These are phyloP conservation scores for Paraurostyla sp. DNA, from an alignment of 73 alveolate genomes.

Conservation along the genomic window DNA sequence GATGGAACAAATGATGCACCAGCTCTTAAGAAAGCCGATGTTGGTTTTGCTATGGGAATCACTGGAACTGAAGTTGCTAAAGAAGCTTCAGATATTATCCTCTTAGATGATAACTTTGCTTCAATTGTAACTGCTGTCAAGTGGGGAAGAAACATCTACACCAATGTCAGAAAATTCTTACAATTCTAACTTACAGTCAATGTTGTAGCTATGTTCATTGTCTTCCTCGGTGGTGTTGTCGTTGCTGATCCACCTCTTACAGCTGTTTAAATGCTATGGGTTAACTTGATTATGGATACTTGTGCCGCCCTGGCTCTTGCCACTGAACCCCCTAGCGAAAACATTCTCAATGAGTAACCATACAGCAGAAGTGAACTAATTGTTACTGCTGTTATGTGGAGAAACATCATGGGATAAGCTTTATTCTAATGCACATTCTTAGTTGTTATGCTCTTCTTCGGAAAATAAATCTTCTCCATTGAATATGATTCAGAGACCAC, in stretches of 20 bases:
- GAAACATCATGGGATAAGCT: constrained; percentile 83
- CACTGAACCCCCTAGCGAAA: constrained; percentile 94
- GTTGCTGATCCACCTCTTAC: constrained; percentile 83
- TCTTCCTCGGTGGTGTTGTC: constrained; percentile 86
- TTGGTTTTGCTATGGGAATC: too few species aligned
- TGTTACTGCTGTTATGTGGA: constrained; percentile 85
- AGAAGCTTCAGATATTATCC: too few species aligned
- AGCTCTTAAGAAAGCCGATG: too few species aligned
- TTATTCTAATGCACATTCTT: constrained; percentile 75
- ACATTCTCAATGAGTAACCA: constrained; percentile 86
- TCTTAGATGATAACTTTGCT: constrained; percentile 86
- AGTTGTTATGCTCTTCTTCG: constrained; percentile 64
- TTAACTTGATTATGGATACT: constrained; percentile 90
- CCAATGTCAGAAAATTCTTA: constrained; percentile 85
- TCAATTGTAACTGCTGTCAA: constrained; percentile 84
- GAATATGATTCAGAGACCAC: constrained; percentile 8
- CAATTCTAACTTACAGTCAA: constrained; percentile 89
- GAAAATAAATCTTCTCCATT: neutral
- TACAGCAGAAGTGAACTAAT: constrained; percentile 86
- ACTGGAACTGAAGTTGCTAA: too few species aligned
- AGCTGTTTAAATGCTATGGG: constrained; percentile 93
- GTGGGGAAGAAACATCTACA: constrained; percentile 92
- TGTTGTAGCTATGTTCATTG: constrained; percentile 87
- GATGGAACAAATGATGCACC: constrained; percentile 98
- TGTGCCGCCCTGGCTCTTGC: constrained; percentile 95